Evolutionary conservation across 495 filamentous ascomycete genomes (phyloP).

Genomic region (Articulospora tetracladia): DNA sequence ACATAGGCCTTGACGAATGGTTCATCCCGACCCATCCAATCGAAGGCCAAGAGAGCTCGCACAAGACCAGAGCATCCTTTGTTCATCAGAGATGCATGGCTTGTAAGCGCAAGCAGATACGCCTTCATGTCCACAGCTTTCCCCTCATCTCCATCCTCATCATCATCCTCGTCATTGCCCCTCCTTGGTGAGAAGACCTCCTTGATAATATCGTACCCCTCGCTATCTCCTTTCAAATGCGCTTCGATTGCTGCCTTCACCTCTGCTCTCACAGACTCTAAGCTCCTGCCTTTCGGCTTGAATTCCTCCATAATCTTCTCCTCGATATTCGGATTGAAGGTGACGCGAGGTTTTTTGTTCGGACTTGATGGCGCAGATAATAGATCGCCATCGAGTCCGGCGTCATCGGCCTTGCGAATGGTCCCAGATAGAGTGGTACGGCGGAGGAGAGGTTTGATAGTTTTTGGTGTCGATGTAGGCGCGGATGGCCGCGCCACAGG

Average conservation of each 20-base stretch:
- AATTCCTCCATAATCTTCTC: slow-evolving; percentile 52
- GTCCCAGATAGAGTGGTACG: slow-evolving; percentile 20
- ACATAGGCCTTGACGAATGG: slow-evolving; percentile 75
- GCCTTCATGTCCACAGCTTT: slow-evolving; percentile 54
- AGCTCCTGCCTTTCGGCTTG: slow-evolving; percentile 18
- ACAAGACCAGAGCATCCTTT: slow-evolving; percentile 73
- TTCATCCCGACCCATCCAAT: slow-evolving; percentile 84
- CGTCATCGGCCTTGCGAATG: slow-evolving; percentile 31
- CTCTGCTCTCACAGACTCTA: slow-evolving; percentile 61
- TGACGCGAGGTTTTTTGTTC: slow-evolving; percentile 56
- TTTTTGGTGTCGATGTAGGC: slow-evolving; percentile 10
- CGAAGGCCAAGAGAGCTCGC: slow-evolving; percentile 63
- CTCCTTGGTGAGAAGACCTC: slow-evolving; percentile 55
- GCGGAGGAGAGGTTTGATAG: slow-evolving; percentile 24
- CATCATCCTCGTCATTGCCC: slow-evolving; percentile 35
- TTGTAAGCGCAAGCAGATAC: slow-evolving; percentile 76
- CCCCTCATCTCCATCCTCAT: slow-evolving; percentile 31
- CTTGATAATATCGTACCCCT: slow-evolving; percentile 70
- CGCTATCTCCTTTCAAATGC: slow-evolving; percentile 62
- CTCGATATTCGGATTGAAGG: slow-evolving; percentile 71
- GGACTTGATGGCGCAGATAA: slow-evolving; percentile 48
- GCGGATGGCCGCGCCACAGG: slow-evolving; percentile 6
- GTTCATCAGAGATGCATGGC: slow-evolving; percentile 64
- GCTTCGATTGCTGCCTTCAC: slow-evolving; percentile 68
- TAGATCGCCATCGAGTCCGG: slow-evolving; percentile 37